Percentiles rank a stretch among this genome's conserved stretches.
These are phyloP conservation scores for Paxillus rubicundulus DNA, from an alignment of 768 basidiomycete genomes.

Conservation along the genomic window DNA sequence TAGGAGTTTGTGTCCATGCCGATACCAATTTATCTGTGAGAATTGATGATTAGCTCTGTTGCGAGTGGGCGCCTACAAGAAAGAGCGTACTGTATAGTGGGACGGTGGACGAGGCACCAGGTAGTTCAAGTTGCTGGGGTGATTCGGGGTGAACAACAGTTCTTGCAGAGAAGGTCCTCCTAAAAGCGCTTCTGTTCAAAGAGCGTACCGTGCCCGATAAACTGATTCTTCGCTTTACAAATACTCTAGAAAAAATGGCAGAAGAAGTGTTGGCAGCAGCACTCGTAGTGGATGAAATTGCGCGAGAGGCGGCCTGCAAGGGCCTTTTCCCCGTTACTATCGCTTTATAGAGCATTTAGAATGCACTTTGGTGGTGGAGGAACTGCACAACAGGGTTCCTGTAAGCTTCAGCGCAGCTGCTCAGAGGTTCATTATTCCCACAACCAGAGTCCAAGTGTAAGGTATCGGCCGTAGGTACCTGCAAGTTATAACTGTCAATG, in stretches of 20 bases:
- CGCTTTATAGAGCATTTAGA: slow-evolving; percentile 31
- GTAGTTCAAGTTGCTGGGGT: slow-evolving; percentile 47
- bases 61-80: background rate
- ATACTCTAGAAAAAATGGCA: slow-evolving; percentile 30
- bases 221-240: slow-evolving; percentile 32
- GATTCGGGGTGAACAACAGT: slow-evolving; percentile 35
- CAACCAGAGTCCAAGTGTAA: too few species aligned
- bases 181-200: slow-evolving; percentile 23
- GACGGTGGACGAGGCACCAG: slow-evolving; percentile 30
- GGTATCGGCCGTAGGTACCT: too few species aligned
- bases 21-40: slow-evolving; percentile 57
- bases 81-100: slow-evolving; percentile 47
- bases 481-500: background rate
- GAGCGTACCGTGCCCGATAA: slow-evolving; percentile 32
- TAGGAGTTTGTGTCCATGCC: slow-evolving; percentile 85
- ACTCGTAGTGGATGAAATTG: slow-evolving; percentile 27
- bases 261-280: slow-evolving; percentile 34
- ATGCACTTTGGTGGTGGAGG: background rate
- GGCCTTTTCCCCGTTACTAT: slow-evolving; percentile 49
- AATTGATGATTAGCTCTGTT: slow-evolving; percentile 7
- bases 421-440: too few species aligned
- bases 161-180: slow-evolving; percentile 24
- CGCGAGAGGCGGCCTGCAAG: slow-evolving; percentile 51
- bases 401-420: background rate
- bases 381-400: slow-evolving; percentile 2